These are phyloP conservation scores for Alternaria sp. DNA, from an alignment of 2,329 filamentous ascomycete species.

Conservation along the genomic window DNA sequence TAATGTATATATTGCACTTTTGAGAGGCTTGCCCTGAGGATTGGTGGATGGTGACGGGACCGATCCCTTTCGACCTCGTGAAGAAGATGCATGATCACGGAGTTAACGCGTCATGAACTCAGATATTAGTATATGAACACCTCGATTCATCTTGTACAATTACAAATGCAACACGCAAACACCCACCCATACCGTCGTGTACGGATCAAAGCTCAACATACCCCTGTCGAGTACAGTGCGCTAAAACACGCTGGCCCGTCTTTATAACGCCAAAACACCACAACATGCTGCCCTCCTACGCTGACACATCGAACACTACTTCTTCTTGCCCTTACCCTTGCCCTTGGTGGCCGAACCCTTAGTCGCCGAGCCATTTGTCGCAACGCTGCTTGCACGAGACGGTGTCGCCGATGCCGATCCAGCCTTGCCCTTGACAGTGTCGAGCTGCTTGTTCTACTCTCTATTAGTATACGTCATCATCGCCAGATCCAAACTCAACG, in stretches of 20 bases:
- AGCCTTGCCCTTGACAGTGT: conserved; percentile 78
- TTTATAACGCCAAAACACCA: conserved; percentile 2
- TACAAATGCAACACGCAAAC: background rate
- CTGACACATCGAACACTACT: conserved; percentile 23
- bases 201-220: background rate
- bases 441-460: conserved; percentile 86
- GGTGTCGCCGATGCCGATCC: conserved; percentile 78
- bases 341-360: conserved; percentile 60
- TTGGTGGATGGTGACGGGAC: fast-evolving
- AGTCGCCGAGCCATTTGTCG: conserved; percentile 69
- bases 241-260: background rate
- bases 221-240: background rate
- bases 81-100: background rate
- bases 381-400: conserved; percentile 87
- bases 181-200: background rate
- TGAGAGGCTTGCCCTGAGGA: background rate
- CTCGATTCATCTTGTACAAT: background rate
- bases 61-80: background rate
- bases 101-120: background rate
- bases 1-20: background rate
- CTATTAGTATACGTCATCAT: conserved; percentile 15
- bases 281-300: background rate
- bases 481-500: conserved; percentile 35
- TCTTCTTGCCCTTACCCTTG: conserved; percentile 60
- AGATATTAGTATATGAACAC: background rate